phyloP scores from a whole-genome alignment of 2,329 filamentous ascomycete genomes.

The Arachnomyces sp. region DNA sequence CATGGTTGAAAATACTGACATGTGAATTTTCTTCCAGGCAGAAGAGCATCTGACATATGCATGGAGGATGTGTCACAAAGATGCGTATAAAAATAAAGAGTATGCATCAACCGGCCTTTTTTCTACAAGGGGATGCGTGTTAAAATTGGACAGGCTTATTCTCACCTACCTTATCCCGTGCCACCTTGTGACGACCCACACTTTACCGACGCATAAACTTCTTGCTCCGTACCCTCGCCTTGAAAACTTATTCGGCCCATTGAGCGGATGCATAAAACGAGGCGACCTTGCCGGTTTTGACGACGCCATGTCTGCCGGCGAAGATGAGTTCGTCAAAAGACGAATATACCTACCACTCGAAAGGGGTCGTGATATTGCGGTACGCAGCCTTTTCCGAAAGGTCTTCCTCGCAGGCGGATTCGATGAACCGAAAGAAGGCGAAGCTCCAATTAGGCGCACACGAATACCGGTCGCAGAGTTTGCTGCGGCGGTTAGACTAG shows the following conservation, averaged over 20 bases:
- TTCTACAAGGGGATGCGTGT: constrained; percentile 5
- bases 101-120: constrained; percentile 34
- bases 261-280: constrained; percentile 69
- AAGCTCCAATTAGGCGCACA: constrained; percentile 56
- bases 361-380: constrained; percentile 78
- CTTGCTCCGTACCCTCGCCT: constrained; percentile 69
- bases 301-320: constrained; percentile 66
- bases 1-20: neutral
- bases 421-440: constrained; percentile 65
- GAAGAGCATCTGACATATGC: constrained; percentile 74
- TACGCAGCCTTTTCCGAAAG: constrained; percentile 86
- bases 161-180: constrained; percentile 93
- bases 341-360: constrained; percentile 94
- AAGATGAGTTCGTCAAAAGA: constrained; percentile 87
- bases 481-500: constrained; percentile 71
- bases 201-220: constrained; percentile 65
- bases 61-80: constrained; percentile 70
- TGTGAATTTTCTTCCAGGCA: constrained; percentile 44
- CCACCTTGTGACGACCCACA: constrained; percentile 79
- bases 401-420: constrained; percentile 82
- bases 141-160: constrained; percentile 58
- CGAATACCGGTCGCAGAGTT: constrained; percentile 80
- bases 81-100: constrained; percentile 71
- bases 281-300: constrained; percentile 83
- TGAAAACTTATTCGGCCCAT: constrained; percentile 67